Evolutionary conservation across 441 rosid species (phyloP).

Genomic region (Omphalea diandra): DNA sequence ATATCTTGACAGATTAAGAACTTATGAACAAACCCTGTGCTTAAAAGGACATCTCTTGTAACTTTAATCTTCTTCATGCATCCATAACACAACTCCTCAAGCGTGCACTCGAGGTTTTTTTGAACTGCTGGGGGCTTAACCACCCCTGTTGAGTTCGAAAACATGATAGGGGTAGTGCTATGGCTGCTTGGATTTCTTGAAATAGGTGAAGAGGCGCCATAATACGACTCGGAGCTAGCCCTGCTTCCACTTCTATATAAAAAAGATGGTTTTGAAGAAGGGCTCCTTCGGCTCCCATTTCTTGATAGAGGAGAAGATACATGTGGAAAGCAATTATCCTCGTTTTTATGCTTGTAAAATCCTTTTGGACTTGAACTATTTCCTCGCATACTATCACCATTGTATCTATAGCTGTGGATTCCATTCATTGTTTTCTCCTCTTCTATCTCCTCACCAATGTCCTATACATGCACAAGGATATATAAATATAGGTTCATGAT

Average conservation of each 20-base stretch:
- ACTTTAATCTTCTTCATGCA: slow-evolving; percentile 71
- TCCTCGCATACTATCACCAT: slow-evolving; percentile 10
- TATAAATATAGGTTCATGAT: no score
- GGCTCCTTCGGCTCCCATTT: slow-evolving; percentile 43
- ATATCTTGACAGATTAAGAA: neutral
- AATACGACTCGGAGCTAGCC: slow-evolving; percentile 28
- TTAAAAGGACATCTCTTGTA: slow-evolving; percentile 62
- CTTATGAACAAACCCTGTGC: slow-evolving; percentile 49
- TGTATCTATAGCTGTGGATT: slow-evolving; percentile 39
- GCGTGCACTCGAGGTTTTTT: slow-evolving; percentile 67
- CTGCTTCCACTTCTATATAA: slow-evolving; percentile 32
- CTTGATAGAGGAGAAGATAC: slow-evolving; percentile 36
- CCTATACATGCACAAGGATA: slow-evolving; percentile 13
- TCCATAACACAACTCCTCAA: slow-evolving; percentile 82
- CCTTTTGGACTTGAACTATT: slow-evolving; percentile 21
- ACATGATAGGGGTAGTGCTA: slow-evolving; percentile 53
- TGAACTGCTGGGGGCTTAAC: slow-evolving; percentile 61
- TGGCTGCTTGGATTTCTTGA: slow-evolving; percentile 36
- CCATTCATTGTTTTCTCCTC: slow-evolving; percentile 35
- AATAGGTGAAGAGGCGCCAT: slow-evolving; percentile 20
- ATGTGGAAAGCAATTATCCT: slow-evolving; percentile 31
- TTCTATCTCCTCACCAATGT: slow-evolving; percentile 18
- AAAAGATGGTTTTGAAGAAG: slow-evolving; percentile 28
- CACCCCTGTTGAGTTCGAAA: slow-evolving; percentile 60
- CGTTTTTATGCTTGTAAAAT: slow-evolving; percentile 28